Base-by-base conservation (phyloP, 83 land plant genomes). In the Picea abies region DNA sequence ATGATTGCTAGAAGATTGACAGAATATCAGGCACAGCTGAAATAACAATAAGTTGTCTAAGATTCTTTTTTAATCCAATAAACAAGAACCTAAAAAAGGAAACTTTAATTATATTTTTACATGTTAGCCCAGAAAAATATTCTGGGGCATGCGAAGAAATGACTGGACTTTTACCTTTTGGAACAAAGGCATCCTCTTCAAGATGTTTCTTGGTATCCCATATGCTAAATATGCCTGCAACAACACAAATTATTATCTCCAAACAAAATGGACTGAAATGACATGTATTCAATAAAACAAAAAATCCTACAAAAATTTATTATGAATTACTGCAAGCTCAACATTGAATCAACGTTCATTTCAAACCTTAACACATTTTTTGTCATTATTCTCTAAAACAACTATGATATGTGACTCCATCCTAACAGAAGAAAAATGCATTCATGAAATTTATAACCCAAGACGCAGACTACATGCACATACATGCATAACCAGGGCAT, bases 401-500 rank as follows among this genome's bases (percentile, higher is more conserved):
- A 39, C 47, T 2, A 17, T 17, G 3, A 49, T 63, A 62, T 0
- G 66, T 25, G 9, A n/a, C n/a, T 64, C 25, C n/a, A 56, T 67
- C 67, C 17, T 20, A 2, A 60, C 15, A 66, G 75, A 77, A 19
- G 9, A 67, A 76, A 58, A 20, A 37, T 60, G 32, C 62, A 47
- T 26, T 29, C 52, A 62, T 61, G 32, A 29, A 49, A 65, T 29
- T 44, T 10, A 68, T 68, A 56, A 29, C 25, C 32, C 61, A 76
- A 52, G 32, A 52, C 52, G 15, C 23, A 19, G 47, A 79, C n/a
- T 79, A 37, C 80, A 29, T 29, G 23, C 32, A 35, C 60, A 88
- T 91, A 97, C 99, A 92, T 97, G 99, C 99, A 97, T 93, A 80
- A 97, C 80, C 62, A 97, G 91, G 67, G 98, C 90, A 83, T 97